Evolutionary conservation across 441 rosid species (phyloP).

Genomic region (Jatropha multifida): DNA sequence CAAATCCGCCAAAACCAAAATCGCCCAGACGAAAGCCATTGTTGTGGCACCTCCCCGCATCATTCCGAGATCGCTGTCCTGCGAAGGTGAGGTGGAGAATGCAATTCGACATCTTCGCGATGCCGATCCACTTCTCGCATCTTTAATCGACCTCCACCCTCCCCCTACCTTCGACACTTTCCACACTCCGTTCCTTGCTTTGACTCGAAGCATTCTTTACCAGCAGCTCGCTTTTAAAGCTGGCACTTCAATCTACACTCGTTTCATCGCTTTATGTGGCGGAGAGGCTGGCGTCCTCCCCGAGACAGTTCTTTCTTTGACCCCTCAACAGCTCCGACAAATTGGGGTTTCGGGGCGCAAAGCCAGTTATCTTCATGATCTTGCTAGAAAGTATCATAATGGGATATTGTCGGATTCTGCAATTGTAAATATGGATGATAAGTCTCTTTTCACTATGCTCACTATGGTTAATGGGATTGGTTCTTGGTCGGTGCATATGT

Average conservation of each 20-base stretch:
- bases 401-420: constrained; percentile 77
- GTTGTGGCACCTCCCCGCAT: constrained; percentile 38
- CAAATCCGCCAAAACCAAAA: constrained; percentile 31
- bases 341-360: constrained; percentile 91
- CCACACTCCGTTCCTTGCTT: constrained; percentile 79
- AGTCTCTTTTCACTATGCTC: constrained; percentile 89
- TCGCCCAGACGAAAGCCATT: constrained; percentile 39
- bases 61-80: constrained; percentile 67
- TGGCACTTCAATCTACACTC: constrained; percentile 84
- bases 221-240: constrained; percentile 93
- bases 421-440: constrained; percentile 89
- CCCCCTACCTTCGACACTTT: constrained; percentile 78
- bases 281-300: constrained; percentile 76
- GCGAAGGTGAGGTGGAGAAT: constrained; percentile 74
- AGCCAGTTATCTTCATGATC: constrained; percentile 91
- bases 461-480: constrained; percentile 99
- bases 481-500: constrained; percentile 98
- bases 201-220: constrained; percentile 81
- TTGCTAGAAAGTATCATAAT: constrained; percentile 82
- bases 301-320: constrained; percentile 59
- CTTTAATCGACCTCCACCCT: constrained; percentile 64
- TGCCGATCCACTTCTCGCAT: constrained; percentile 63
- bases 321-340: constrained; percentile 79
- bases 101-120: constrained; percentile 74
- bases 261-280: constrained; percentile 75